Evolutionary conservation across 495 filamentous ascomycete species (phyloP).

Genomic region (Polyplosphaeria fusca): DNA sequence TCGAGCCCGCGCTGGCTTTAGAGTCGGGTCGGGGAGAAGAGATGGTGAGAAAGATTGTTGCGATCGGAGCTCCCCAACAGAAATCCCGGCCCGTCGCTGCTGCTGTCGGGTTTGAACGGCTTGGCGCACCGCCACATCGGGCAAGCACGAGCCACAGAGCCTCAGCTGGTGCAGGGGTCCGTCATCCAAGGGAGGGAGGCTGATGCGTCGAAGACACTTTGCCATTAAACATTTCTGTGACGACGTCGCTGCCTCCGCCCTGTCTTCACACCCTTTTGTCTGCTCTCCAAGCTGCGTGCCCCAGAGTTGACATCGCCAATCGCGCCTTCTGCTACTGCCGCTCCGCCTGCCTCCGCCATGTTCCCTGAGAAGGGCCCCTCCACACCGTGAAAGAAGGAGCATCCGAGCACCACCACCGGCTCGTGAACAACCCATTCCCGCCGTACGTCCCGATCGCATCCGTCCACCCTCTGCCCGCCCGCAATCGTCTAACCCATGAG

Average conservation of each 20-base stretch:
- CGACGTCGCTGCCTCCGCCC: neutral
- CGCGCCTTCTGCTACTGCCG: too few species aligned
- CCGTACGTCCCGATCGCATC: too few species aligned
- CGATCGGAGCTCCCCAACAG: neutral
- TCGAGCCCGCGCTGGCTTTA: slow-evolving; percentile 4
- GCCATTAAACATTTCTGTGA: neutral
- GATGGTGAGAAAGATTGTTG: slow-evolving; percentile 17
- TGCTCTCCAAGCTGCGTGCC: neutral
- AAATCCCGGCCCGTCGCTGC: too few species aligned
- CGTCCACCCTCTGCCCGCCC: too few species aligned
- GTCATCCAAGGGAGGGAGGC: slow-evolving; percentile 10
- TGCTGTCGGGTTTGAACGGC: too few species aligned
- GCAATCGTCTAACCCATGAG: too few species aligned
- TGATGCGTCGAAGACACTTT: slow-evolving; percentile 26
- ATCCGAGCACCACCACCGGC: neutral
- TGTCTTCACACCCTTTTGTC: neutral
- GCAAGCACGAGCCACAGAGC: neutral
- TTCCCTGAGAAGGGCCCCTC: slow-evolving; percentile 17
- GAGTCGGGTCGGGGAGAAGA: neutral
- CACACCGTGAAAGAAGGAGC: slow-evolving; percentile 19
- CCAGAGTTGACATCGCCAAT: too few species aligned
- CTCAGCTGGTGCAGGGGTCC: slow-evolving; percentile 6
- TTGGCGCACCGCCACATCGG: slow-evolving; percentile 3
- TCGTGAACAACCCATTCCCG: neutral
- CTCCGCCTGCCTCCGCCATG: slow-evolving; percentile 16